These are phyloP conservation scores for Brassica nigra DNA, from an alignment of 345 rosid species.

Conservation along the genomic window DNA sequence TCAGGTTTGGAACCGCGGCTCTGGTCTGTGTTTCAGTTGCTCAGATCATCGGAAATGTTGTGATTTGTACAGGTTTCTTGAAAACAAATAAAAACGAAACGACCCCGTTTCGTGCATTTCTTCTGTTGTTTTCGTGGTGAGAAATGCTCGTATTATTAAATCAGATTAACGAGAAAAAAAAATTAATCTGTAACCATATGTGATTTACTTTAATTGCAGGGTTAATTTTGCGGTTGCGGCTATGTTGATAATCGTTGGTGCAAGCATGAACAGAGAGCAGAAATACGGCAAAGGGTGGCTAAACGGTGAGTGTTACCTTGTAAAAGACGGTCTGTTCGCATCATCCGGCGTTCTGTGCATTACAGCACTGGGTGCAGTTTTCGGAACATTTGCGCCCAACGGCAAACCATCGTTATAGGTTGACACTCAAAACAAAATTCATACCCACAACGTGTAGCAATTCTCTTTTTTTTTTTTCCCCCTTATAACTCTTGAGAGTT, in stretches of 20 bases:
- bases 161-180: not conserved
- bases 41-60: conserved; percentile 55
- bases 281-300: conserved; percentile 75
- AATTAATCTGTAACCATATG: not conserved
- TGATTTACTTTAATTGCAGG: conserved; percentile 46
- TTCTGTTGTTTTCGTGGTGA: conserved; percentile 68
- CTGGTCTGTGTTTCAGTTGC: conserved; percentile 51
- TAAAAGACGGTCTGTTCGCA: conserved; percentile 58
- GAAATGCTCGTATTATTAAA: conserved; percentile 1
- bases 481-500: not conserved
- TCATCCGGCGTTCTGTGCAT: conserved; percentile 51
- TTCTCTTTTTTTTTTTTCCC: not conserved
- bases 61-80: conserved; percentile 43
- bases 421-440: conserved; percentile 18
- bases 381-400: conserved; percentile 44
- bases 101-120: conserved; percentile 28
- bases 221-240: conserved; percentile 55
- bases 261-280: conserved; percentile 75
- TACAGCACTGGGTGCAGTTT: conserved; percentile 34
- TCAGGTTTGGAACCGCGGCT: conserved; percentile 57
- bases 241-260: conserved; percentile 49
- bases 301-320: conserved; percentile 68
- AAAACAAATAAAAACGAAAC: conserved; percentile 22
- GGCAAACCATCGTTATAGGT: conserved; percentile 17
- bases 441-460: conserved; percentile 20